A percentile compares a stretch with the other conserved stretches of the same genome.
phyloP scores from a whole-genome alignment of 139 green algal genomes.

The Picochlorum sp. region DNA sequence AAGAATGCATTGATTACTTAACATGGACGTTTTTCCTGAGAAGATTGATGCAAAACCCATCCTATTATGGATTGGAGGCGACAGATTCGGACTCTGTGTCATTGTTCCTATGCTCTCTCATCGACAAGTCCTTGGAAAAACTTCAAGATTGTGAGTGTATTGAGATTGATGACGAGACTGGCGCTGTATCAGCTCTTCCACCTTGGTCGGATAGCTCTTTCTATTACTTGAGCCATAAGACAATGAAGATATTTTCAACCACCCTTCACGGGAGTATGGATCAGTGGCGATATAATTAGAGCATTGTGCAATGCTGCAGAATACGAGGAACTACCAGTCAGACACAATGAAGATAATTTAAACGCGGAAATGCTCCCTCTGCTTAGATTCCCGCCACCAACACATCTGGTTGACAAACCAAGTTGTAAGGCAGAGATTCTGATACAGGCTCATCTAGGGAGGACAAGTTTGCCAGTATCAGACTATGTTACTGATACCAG shows the following conservation, averaged over 20 bases:
- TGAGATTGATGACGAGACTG: constrained; percentile 37
- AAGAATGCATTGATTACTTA: constrained; percentile 92
- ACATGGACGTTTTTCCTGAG: constrained; percentile 95
- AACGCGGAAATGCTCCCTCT: constrained; percentile 63
- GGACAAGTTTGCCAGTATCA: constrained; percentile 70
- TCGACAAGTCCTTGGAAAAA: constrained; percentile 50
- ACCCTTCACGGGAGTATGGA: constrained; percentile 49
- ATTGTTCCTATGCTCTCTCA: constrained; percentile 63
- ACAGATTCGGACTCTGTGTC: constrained; percentile 53
- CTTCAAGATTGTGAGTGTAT: constrained; percentile 76
- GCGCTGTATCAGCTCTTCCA: constrained; percentile 42
- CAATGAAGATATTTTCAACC: constrained; percentile 61
- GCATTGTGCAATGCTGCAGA: constrained; percentile 75
- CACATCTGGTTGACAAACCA: constrained; percentile 56
- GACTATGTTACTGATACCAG: constrained; percentile 96
- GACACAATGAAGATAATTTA: constrained; percentile 96
- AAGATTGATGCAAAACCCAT: constrained; percentile 72
- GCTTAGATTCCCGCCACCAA: constrained; percentile 36
- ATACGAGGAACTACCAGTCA: constrained; percentile 94
- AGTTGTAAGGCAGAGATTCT: constrained; percentile 93
- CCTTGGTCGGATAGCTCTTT: constrained; percentile 77
- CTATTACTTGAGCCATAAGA: constrained; percentile 93
- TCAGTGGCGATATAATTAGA: constrained; percentile 33
- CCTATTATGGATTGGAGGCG: constrained; percentile 84
- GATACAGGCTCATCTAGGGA: constrained; percentile 84